phyloP scores from a whole-genome alignment of 2,329 filamentous ascomycete species.

The Westerdykella sp. region DNA sequence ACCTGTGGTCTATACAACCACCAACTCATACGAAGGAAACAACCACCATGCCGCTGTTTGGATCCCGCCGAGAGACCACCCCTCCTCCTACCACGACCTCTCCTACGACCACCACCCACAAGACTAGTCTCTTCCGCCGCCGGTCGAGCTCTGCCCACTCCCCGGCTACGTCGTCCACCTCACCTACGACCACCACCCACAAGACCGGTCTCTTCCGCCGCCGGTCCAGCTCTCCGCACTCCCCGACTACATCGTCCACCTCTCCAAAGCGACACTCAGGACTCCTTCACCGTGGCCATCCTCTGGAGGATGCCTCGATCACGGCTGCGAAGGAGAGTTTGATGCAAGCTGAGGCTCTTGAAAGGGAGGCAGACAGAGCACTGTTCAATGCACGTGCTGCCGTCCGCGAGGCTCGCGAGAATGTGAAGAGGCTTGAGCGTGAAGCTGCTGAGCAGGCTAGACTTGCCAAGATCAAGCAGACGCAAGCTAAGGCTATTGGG shows the following conservation, averaged over 20 bases:
- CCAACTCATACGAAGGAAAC: constrained; percentile 1
- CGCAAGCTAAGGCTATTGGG: constrained; percentile 57
- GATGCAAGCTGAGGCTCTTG: constrained; percentile 56
- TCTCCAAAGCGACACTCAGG: constrained; percentile 26
- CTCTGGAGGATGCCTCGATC: constrained; percentile 55
- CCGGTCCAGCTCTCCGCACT: constrained; percentile 22
- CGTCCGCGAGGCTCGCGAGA: constrained; percentile 57
- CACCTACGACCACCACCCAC: constrained; percentile 15
- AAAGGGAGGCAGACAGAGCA: constrained; percentile 60
- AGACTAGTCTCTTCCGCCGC: constrained; percentile 33
- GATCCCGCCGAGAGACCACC: constrained; percentile 13
- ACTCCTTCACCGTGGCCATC: constrained; percentile 40
- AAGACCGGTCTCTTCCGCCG: constrained; percentile 34
- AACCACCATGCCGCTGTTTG: constrained; percentile 33
- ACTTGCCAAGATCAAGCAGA: constrained; percentile 61
- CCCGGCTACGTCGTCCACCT: no score
- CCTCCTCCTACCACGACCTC: constrained; percentile 20
- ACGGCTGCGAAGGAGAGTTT: constrained; percentile 56
- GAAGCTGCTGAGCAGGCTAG: constrained; percentile 62
- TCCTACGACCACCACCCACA: constrained; percentile 14
- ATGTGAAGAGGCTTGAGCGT: constrained; percentile 57
- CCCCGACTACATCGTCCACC: constrained; percentile 15
- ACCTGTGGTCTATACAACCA: not conserved
- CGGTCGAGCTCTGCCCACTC: constrained; percentile 32
- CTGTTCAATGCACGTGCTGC: constrained; percentile 52